Base-by-base conservation (phyloP, 768 basidiomycete species). In the Mycena venus region DNA sequence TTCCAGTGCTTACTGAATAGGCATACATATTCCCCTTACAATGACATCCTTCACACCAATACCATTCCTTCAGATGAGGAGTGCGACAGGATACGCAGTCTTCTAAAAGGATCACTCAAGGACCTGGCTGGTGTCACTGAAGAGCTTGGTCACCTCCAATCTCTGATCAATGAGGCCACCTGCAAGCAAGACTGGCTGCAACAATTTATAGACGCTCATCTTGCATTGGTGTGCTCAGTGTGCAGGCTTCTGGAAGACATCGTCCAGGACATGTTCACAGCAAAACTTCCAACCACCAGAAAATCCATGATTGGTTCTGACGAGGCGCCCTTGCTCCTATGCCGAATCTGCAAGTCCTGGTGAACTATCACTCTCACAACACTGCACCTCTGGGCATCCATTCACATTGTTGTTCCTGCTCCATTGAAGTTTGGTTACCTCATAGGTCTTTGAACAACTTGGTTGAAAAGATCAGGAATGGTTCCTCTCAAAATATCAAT, bases 271-370 rank as follows among this genome's bases (percentile, higher is more conserved):
- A 25, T 66, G n/a, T 51, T 66, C 10, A n/a, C 32, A 1, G 23
- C 47, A 34, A 36, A 32, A n/a, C 49, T 66, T 25, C 64, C 64
- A 1, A 0, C 47, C 9, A 27, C 31, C 25, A n/a, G 64, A 40
- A 66, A 66, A 23, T 21, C 64, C 21, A 38, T 36, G 34, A 55
- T 66, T 9, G 38, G 31, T 25, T 36, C 32, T 9, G 23, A 49
- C 44, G 63, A 65, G 15, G 63, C 15, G 11, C 63, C 63, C 14
- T 49, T 66, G 15, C 11, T 66, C 9, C 27, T 65, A n/a, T 66
- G 64, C 23, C 49, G 64, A 12, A n/a, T 66, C 64, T 66, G 49
- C n/a, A 51, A 55, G 19, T 36, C 49, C 29, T 66, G 64, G 64
- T 32, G 64, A 40, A 17, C 25, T 11, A 32, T 66, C 3, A 34